A percentile compares a stretch with the other conserved stretches of the same genome.
Evolutionary conservation across 2,329 filamentous ascomycete species (phyloP).

Genomic region (Cercospora beticola): DNA sequence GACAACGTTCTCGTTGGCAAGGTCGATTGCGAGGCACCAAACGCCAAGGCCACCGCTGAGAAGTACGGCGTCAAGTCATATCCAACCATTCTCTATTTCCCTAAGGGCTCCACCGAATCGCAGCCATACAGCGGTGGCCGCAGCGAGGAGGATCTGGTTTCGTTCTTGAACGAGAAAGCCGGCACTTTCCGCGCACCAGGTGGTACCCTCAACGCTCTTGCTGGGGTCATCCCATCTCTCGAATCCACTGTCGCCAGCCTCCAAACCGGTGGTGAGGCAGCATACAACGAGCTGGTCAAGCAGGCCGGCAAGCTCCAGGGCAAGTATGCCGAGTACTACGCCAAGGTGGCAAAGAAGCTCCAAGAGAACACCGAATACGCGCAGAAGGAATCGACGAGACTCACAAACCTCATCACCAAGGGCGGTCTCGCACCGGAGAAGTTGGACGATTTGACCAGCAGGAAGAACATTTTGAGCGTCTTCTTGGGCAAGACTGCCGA

Average conservation of each 20-base stretch:
- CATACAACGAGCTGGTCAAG: conserved; percentile 70
- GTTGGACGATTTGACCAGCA: conserved; percentile 80
- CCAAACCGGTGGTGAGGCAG: conserved; percentile 60
- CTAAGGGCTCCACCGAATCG: conserved; percentile 72
- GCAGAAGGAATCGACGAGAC: conserved; percentile 78
- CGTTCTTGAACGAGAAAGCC: conserved; percentile 83
- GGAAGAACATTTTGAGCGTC: conserved; percentile 82
- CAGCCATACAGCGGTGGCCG: conserved; percentile 74
- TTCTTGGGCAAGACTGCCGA: conserved; percentile 54
- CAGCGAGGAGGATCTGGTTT: conserved; percentile 70
- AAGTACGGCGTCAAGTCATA: conserved; percentile 80
- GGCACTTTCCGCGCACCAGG: conserved; percentile 82
- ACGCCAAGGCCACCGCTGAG: conserved; percentile 74
- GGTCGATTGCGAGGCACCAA: conserved; percentile 87
- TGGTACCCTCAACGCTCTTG: conserved; percentile 73
- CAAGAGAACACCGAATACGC: conserved; percentile 74
- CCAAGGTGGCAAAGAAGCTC: conserved; percentile 86
- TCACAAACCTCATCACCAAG: conserved; percentile 80
- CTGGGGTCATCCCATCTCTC: conserved; percentile 78
- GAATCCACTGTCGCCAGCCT: conserved; percentile 74
- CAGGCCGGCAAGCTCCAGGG: conserved; percentile 66
- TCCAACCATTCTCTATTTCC: conserved; percentile 98
- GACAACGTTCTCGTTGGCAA: conserved; percentile 83
- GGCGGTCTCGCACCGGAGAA: conserved; percentile 82
- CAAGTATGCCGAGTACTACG: conserved; percentile 81